phyloP scores from a whole-genome alignment of 345 rosid genomes.

The Nasturtium officinale region DNA sequence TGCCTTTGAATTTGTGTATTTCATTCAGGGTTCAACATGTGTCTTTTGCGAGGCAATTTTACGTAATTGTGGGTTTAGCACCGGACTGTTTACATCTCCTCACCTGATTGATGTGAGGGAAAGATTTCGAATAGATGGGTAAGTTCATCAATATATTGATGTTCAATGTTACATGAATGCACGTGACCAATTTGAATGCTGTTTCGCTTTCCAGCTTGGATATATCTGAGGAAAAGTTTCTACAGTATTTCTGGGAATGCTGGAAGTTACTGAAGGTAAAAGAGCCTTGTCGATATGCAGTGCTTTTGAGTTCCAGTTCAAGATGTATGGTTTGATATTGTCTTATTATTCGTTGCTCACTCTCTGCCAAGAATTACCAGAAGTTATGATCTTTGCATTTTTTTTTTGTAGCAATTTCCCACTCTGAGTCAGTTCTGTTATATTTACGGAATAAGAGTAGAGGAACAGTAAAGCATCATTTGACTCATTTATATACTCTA shows the following conservation, averaged over 20 bases:
- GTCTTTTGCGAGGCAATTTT: conserved; percentile 81
- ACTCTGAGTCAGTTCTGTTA: conserved; percentile 16
- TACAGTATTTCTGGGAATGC: conserved; percentile 84
- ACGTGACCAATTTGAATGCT: conserved; percentile 18
- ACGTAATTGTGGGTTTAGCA: conserved; percentile 77
- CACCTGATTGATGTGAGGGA: conserved; percentile 94
- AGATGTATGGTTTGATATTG: conserved; percentile 9
- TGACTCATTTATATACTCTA: neutral
- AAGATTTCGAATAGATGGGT: conserved; percentile 83
- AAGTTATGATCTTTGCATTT: conserved; percentile 16
- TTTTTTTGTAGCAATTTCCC: neutral
- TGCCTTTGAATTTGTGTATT: conserved; percentile 18
- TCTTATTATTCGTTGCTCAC: conserved; percentile 1
- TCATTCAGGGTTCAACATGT: conserved; percentile 85
- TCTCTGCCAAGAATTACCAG: conserved; percentile 14
- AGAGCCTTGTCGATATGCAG: conserved; percentile 9
- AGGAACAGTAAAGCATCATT: neutral
- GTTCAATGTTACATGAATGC: conserved; percentile 19
- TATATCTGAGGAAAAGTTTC: conserved; percentile 80
- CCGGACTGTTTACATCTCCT: conserved; percentile 90
- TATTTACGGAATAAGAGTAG: conserved; percentile 16
- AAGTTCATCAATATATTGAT: conserved; percentile 40
- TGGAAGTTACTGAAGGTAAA: conserved; percentile 73
- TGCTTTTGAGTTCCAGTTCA: conserved; percentile 9
- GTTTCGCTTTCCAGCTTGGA: conserved; percentile 59